Evolutionary conservation across 192 early-diverging fungal genomes (phyloP).

Genomic region (Kickxella alabastrina): DNA sequence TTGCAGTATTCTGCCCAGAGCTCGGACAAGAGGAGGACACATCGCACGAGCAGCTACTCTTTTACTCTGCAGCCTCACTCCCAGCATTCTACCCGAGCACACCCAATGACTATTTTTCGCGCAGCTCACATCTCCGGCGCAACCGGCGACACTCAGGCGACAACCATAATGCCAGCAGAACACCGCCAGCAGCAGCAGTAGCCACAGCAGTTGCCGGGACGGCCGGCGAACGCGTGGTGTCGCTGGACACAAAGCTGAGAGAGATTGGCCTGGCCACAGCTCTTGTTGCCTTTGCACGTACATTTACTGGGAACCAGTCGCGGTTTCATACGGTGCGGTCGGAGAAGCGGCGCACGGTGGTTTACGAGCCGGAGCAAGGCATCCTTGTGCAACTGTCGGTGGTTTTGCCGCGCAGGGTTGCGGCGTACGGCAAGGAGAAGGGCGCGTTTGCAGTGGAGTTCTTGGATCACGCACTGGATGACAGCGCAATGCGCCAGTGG

Average conservation of each 20-base stretch:
- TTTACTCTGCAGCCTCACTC: slow-evolving; percentile 59
- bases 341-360: slow-evolving; percentile 39
- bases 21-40: slow-evolving; percentile 64
- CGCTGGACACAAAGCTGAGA: slow-evolving; percentile 69
- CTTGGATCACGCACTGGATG: slow-evolving; percentile 24
- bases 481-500: slow-evolving; percentile 28
- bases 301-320: slow-evolving; percentile 12
- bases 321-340: slow-evolving; percentile 36
- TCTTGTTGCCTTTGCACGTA: slow-evolving; percentile 60
- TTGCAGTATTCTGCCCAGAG: slow-evolving; percentile 71
- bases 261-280: slow-evolving; percentile 73
- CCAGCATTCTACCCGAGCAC: slow-evolving; percentile 42
- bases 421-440: slow-evolving; percentile 31
- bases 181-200: background rate
- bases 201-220: slow-evolving; percentile 5
- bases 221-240: slow-evolving; percentile 51
- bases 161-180: background rate
- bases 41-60: slow-evolving; percentile 73
- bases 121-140: slow-evolving; percentile 26
- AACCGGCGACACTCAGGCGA: slow-evolving; percentile 32
- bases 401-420: slow-evolving; percentile 34
- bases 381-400: slow-evolving; percentile 30
- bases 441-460: slow-evolving; percentile 46
- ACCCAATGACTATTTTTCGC: slow-evolving; percentile 40
- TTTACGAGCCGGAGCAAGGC: slow-evolving; percentile 35